Percentiles rank a stretch among this genome's conserved stretches.
phyloP scores from a whole-genome alignment of 164 flowering plant genomes.

The Kalanchoe fedtschenkoi region DNA sequence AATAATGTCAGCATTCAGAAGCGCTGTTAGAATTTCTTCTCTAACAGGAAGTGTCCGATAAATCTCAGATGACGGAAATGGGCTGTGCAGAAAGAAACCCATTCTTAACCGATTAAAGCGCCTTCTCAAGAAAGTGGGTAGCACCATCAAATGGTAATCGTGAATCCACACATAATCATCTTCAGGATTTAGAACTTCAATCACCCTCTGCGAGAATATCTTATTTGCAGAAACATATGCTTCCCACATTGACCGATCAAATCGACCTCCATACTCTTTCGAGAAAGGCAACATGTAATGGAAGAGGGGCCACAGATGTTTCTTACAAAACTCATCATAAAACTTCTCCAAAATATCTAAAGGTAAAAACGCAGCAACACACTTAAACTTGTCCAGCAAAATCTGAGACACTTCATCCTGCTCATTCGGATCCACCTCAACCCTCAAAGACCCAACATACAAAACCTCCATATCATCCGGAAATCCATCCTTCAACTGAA shows the following conservation, averaged over 20 bases:
- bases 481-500: constrained; percentile 32
- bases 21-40: constrained; percentile 34
- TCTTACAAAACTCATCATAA: constrained; percentile 38
- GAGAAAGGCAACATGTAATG: constrained; percentile 43
- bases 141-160: constrained; percentile 47
- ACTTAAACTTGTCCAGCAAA: constrained; percentile 29
- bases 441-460: constrained; percentile 31
- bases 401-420: constrained; percentile 37
- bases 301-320: constrained; percentile 40
- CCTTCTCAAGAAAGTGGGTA: constrained; percentile 43
- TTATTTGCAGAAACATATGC: constrained; percentile 43
- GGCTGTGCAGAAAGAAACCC: constrained; percentile 43
- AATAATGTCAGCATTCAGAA: constrained; percentile 36
- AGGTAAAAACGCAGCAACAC: constrained; percentile 39
- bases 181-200: constrained; percentile 37
- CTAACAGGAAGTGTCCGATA: constrained; percentile 41
- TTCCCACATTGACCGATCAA: constrained; percentile 37
- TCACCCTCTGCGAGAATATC: constrained; percentile 33
- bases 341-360: constrained; percentile 19
- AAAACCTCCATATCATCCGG: constrained; percentile 35
- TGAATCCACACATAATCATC: constrained; percentile 46
- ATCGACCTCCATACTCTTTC: constrained; percentile 29
- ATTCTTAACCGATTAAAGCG: constrained; percentile 31
- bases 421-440: constrained; percentile 27
- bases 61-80: constrained; percentile 38